Evolutionary conservation across 768 basidiomycete species (phyloP), one percentile per base, ranked within the genome.

Genomic region (Suillus hirtellus): DNA sequence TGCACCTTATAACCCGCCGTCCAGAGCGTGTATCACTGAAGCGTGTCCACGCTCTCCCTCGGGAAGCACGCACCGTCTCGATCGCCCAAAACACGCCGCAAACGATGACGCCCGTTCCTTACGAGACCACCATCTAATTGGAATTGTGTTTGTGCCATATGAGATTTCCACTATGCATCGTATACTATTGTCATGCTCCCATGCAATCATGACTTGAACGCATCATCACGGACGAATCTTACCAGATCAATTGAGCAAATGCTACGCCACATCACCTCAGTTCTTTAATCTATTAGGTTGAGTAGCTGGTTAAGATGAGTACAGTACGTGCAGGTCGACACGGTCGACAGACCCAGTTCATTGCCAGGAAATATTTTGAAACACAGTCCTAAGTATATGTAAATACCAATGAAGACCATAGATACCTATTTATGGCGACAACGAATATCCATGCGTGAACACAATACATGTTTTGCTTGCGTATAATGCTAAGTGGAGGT

Each of bases 71-170:
- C 77, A 86, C 83, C 71, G 89, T 99, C 77, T 88, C 89, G 62
- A 78, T 82, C 65, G 74, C 75, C 65, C 83, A 85, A 68, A 98
- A 98, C 80, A 80, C 84, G 54, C 93, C 97, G 59, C 90, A 96
- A 81, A 99, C 97, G 64, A 93, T 99, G 78, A 86, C 84, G 68
- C 95, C 96, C 69, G 83, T 95, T 71, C 87, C 86, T 69, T 99
- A 98, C 86, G 96, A 96, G 88, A 97, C 95, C 69, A 95, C 89
- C 71, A 96, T 97, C 80, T 97, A 88, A 78, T 72, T 68, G 76
- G 67, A 60, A 10, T 27, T 65, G 59, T 65, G 62, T 52, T 55
- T 31, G 55, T 10, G 56, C 24, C 54, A 59, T 60, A 61, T 53
- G 62, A 53, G 60, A 27, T 38, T 55, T 61, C 52, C 24, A 44